Evolutionary conservation across 176 grass and related monocot genomes (phyloP).

Genomic region (Olyra latifolia): DNA sequence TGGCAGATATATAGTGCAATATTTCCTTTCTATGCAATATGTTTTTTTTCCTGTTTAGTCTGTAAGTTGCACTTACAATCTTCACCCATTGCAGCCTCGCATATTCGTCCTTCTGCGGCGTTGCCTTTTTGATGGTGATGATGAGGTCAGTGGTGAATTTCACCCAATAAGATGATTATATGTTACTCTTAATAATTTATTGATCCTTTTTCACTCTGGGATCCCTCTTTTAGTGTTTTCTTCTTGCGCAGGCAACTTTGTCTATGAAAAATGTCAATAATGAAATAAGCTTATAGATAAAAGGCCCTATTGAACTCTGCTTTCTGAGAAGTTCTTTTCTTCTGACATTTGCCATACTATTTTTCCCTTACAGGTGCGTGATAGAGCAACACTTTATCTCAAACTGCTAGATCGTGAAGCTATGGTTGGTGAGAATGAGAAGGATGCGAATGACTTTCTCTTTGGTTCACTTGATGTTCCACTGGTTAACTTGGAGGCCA

Average conservation of each 20-base stretch:
- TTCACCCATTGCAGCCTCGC: slow-evolving; percentile 76
- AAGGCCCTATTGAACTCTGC: background rate
- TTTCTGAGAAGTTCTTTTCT: background rate
- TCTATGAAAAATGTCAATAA: background rate
- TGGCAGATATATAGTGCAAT: background rate
- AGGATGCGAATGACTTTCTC: slow-evolving; percentile 85
- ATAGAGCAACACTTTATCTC: slow-evolving; percentile 89
- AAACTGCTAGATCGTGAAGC: slow-evolving; percentile 72
- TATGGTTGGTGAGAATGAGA: slow-evolving; percentile 65
- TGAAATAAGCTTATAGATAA: background rate
- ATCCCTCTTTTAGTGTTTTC: background rate
- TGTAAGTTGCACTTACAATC: background rate
- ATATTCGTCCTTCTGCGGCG: slow-evolving; percentile 96
- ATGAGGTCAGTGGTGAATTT: slow-evolving; percentile 66
- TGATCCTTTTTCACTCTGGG: background rate
- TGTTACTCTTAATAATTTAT: slow-evolving; percentile 7
- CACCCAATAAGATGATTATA: background rate
- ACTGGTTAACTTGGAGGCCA: slow-evolving; percentile 88
- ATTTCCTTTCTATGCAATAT: slow-evolving; percentile 13
- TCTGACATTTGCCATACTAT: slow-evolving; percentile 12
- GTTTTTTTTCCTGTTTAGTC: background rate
- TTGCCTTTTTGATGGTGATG: slow-evolving; percentile 97
- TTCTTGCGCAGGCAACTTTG: slow-evolving; percentile 23
- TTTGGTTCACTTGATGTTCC: slow-evolving; percentile 96
- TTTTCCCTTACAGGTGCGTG: slow-evolving; percentile 64